Conservation (phyloP, 345 rosid species). For the Arabis alpina region DNA sequence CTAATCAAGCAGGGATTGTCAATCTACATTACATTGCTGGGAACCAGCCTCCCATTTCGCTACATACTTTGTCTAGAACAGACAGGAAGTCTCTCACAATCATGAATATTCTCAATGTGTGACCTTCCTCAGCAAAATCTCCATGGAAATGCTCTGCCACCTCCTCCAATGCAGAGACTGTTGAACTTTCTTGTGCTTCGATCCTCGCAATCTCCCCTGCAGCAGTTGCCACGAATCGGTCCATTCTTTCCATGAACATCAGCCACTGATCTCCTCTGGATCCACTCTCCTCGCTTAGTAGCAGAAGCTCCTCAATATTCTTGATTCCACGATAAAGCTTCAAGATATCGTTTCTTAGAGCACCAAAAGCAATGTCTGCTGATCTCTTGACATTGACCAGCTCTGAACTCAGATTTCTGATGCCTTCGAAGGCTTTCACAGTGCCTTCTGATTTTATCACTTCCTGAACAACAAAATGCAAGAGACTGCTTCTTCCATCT, state of each 20-base stretch:
- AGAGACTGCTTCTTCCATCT: slow-evolving; percentile 85
- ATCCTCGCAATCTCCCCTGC: slow-evolving; percentile 76
- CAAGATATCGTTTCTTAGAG: slow-evolving; percentile 60
- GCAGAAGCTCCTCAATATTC: slow-evolving; percentile 47
- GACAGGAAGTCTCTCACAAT: slow-evolving; percentile 82
- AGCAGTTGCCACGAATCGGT: slow-evolving; percentile 57
- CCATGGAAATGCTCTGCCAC: slow-evolving; percentile 93
- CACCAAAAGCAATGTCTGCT: slow-evolving; percentile 84
- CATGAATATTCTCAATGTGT: slow-evolving; percentile 85
- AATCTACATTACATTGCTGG: slow-evolving; percentile 20
- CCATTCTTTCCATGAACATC: slow-evolving; percentile 67
- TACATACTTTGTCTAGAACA: slow-evolving; percentile 76
- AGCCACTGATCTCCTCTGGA: slow-evolving; percentile 47
- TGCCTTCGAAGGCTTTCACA: slow-evolving; percentile 45
- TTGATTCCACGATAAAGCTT: slow-evolving; percentile 70
- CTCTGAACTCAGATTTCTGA: slow-evolving; percentile 72
- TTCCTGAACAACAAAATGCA: slow-evolving; percentile 94
- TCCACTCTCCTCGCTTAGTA: slow-evolving; percentile 35
- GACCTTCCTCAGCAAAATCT: slow-evolving; percentile 82
- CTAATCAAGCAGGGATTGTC: neutral
- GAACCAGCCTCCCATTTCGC: slow-evolving; percentile 62
- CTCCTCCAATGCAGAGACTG: slow-evolving; percentile 75
- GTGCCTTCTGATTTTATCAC: slow-evolving; percentile 79
- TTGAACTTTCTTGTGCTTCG: slow-evolving; percentile 78
- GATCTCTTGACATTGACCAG: slow-evolving; percentile 81